Conservation (phyloP, 2,329 filamentous ascomycete species). For the Alternaria triticimaculans region DNA sequence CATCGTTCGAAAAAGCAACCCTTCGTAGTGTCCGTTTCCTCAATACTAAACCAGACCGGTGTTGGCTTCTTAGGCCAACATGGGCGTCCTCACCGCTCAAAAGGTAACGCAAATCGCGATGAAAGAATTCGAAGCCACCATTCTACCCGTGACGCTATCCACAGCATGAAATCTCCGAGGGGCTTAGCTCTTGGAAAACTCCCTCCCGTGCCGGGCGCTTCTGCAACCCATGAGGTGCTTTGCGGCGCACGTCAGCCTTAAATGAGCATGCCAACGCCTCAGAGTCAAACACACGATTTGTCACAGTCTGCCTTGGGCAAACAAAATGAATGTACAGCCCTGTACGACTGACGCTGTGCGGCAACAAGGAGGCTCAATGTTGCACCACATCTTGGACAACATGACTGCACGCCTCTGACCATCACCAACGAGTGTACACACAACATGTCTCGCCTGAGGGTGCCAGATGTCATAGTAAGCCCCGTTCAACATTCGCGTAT, state of each 20-base stretch:
- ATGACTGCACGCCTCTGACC: not conserved
- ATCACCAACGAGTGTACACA: not conserved
- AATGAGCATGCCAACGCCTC: not conserved
- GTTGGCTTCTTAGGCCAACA: not conserved
- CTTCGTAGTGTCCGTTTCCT: not conserved
- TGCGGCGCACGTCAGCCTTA: slow-evolving; percentile 1
- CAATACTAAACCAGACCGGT: not conserved
- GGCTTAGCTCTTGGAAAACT: not conserved
- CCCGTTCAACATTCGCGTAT: not conserved
- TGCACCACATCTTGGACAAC: not conserved
- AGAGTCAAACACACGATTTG: not conserved
- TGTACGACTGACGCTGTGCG: not conserved
- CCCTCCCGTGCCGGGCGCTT: slow-evolving; percentile 3
- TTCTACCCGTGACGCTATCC: not conserved
- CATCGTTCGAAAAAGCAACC: not conserved
- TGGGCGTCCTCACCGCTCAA: not conserved
- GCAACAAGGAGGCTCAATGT: slow-evolving; percentile 3
- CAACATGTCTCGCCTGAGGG: not conserved
- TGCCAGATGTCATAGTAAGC: not conserved
- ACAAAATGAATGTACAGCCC: slow-evolving; percentile 3
- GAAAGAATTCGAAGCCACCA: not conserved
- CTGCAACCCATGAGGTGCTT: not conserved
- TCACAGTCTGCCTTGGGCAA: slow-evolving; percentile 13
- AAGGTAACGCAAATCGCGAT: not conserved
- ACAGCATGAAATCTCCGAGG: slow-evolving; percentile 6